Conservation (phyloP, 345 rosid genomes). For the Moringa oleifera region DNA sequence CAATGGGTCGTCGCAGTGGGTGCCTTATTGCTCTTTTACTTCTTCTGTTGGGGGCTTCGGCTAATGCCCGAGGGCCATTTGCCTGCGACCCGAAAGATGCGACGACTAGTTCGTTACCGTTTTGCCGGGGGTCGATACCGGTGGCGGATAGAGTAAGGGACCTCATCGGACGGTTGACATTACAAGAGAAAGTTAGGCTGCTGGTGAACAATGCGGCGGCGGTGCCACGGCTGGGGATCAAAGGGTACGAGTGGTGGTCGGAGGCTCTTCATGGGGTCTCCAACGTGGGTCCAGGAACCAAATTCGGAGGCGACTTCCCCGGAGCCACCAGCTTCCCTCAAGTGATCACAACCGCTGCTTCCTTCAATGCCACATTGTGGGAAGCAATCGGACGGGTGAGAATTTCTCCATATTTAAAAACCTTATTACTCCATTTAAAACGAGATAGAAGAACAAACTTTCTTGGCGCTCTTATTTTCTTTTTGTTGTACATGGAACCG, state of each 20-base stretch:
- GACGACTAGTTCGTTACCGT: constrained; percentile 33
- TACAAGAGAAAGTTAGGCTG: constrained; percentile 65
- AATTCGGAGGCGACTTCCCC: constrained; percentile 55
- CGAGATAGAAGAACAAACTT: too few relatives aligned
- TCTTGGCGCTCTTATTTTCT: too few relatives aligned
- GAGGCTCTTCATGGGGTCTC: constrained; percentile 95
- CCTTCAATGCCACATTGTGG: constrained; percentile 81
- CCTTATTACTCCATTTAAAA: too few relatives aligned
- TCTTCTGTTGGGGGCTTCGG: constrained; percentile 15
- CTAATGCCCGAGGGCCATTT: constrained; percentile 40
- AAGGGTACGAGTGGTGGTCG: constrained; percentile 95
- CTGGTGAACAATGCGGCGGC: constrained; percentile 63
- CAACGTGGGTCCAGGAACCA: constrained; percentile 69
- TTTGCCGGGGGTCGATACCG: constrained; percentile 48
- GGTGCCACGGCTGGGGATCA: constrained; percentile 69
- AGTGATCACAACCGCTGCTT: constrained; percentile 80
- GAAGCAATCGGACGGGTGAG: constrained; percentile 81
- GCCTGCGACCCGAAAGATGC: constrained; percentile 53
- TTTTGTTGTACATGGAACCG: too few relatives aligned
- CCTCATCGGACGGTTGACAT: constrained; percentile 57
- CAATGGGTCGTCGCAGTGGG: neutral
- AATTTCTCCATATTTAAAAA: neutral
- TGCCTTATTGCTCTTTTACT: constrained; percentile 13
- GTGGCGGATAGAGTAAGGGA: constrained; percentile 52
- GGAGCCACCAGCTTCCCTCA: constrained; percentile 95